These are phyloP conservation scores for Aspergillus sp. DNA, from an alignment of 2,329 filamentous ascomycete species.

Conservation along the genomic window DNA sequence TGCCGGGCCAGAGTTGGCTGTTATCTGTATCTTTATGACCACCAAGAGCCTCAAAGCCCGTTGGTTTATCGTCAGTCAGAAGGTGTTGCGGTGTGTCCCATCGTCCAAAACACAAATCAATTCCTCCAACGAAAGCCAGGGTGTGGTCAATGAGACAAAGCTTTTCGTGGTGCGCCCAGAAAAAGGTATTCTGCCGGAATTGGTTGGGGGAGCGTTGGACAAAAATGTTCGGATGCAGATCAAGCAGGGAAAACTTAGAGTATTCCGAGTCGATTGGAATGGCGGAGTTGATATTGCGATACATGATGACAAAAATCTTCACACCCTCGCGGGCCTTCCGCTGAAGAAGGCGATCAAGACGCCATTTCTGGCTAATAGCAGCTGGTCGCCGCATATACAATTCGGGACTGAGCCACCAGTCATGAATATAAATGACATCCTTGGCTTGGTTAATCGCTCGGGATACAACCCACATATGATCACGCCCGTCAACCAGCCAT, in stretches of 20 bases:
- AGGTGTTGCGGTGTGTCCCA: conserved; percentile 97
- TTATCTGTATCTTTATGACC: conserved; percentile 83
- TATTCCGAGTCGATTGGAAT: conserved; percentile 98
- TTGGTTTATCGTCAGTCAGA: conserved; percentile 88
- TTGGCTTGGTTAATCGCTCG: conserved; percentile 94
- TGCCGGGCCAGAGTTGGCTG: conserved; percentile 94
- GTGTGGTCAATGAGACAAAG: conserved; percentile 96
- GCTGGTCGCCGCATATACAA: conserved; percentile 91
- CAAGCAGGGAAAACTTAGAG: conserved; percentile 92
- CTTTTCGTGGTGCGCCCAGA: conserved; percentile 98
- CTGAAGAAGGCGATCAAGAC: conserved; percentile 88
- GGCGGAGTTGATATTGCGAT: conserved; percentile 94
- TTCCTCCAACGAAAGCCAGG: conserved; percentile 90
- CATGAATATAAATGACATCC: conserved; percentile 98
- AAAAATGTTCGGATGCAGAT: conserved; percentile 93
- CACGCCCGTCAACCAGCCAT: conserved; percentile 93
- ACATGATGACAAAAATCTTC: conserved; percentile 97
- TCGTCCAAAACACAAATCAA: conserved; percentile 93
- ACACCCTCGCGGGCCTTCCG: conserved; percentile 92
- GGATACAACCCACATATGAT: conserved; percentile 99
- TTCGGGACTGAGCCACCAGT: conserved; percentile 98
- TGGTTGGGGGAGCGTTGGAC: conserved; percentile 96
- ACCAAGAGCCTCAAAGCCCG: conserved; percentile 80
- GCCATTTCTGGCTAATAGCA: conserved; percentile 97
- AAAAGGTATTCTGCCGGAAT: conserved; percentile 98